Evolutionary conservation across 129 eudicot species (phyloP).

Genomic region (Flaveria robusta): DNA sequence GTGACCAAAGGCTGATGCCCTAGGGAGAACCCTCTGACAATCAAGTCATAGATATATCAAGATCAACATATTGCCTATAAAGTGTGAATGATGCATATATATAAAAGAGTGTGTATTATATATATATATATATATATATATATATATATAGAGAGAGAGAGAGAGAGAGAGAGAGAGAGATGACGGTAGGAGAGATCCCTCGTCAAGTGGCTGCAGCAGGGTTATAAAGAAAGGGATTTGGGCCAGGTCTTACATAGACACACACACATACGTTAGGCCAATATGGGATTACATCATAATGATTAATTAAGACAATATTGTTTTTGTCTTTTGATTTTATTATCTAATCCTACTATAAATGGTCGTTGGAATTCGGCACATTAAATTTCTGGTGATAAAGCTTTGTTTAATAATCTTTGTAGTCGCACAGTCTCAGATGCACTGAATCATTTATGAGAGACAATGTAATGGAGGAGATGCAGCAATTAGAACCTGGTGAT

Average conservation of each 20-base stretch:
- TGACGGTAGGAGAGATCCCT: background rate
- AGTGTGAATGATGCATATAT: background rate
- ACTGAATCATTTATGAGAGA: constrained; percentile 97
- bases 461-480: constrained; percentile 78
- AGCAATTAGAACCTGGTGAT: constrained; percentile 60
- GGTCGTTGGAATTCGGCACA: background rate
- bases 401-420: constrained; percentile 24
- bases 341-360: background rate
- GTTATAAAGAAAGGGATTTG: background rate
- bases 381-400: background rate
- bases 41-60: background rate
- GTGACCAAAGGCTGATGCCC: background rate
- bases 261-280: background rate
- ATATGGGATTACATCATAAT: background rate
- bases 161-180: background rate
- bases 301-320: background rate
- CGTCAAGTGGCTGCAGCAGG: background rate
- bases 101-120: background rate
- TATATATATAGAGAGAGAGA: too few relatives aligned
- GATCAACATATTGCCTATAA: background rate
- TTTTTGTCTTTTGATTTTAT: background rate
- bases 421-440: constrained; percentile 87
- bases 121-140: too few relatives aligned
- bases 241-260: background rate
- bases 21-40: background rate